Conservation (phyloP, 768 basidiomycete genomes). For the Kwoniella europaea region DNA sequence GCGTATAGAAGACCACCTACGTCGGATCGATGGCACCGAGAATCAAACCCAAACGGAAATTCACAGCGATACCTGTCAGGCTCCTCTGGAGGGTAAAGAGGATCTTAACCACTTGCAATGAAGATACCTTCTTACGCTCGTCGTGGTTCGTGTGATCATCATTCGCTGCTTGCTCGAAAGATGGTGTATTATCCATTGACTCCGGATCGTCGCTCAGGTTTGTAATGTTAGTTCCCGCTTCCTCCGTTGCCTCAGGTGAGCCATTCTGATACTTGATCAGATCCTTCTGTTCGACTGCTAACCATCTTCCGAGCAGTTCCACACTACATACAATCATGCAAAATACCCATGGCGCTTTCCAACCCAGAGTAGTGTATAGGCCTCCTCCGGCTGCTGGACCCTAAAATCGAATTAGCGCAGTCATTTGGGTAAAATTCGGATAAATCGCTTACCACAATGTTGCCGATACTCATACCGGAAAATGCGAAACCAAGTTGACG, state of each 20-base stretch:
- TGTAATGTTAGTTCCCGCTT: not conserved
- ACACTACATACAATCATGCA: slow-evolving; percentile 24
- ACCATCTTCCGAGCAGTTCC: slow-evolving; percentile 32
- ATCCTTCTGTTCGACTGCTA: slow-evolving; percentile 32
- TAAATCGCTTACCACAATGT: slow-evolving; percentile 9
- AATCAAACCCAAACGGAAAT: slow-evolving; percentile 15
- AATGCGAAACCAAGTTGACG: slow-evolving; percentile 32
- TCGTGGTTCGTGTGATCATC: not conserved
- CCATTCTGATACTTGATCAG: not conserved
- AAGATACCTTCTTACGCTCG: slow-evolving; percentile 1
- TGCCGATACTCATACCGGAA: slow-evolving; percentile 4
- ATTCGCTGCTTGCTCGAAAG: not conserved
- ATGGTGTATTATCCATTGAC: not conserved
- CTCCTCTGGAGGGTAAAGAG: slow-evolving; percentile 20
- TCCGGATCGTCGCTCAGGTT: not conserved
- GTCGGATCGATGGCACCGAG: slow-evolving; percentile 31
- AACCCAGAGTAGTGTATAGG: slow-evolving; percentile 31
- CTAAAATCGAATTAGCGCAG: not conserved
- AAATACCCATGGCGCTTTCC: slow-evolving; percentile 39
- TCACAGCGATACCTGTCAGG: slow-evolving; percentile 18
- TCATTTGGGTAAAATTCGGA: not conserved
- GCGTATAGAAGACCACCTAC: slow-evolving; percentile 1
- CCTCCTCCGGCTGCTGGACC: slow-evolving; percentile 28
- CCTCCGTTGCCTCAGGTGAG: not conserved
- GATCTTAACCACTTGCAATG: slow-evolving; percentile 25